A percentile compares a stretch with the other conserved stretches of the same genome.
Evolutionary conservation across 2,329 filamentous ascomycete genomes (phyloP).

Genomic region (Penicillium thymicola): DNA sequence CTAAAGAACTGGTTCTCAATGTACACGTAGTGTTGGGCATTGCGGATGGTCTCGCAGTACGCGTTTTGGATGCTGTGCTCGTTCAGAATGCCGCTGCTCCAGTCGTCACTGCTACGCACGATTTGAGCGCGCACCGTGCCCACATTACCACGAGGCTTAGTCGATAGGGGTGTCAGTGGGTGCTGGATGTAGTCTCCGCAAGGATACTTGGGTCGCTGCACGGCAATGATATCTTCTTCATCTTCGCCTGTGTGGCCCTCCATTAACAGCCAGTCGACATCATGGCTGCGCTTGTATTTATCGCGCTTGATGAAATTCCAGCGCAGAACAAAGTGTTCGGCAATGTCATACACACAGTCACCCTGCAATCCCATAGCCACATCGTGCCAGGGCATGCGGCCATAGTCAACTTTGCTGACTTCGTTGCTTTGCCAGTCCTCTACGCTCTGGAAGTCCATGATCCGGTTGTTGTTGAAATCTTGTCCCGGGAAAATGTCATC

Average conservation of each 20-base stretch:
- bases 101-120: constrained; percentile 86
- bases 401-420: constrained; percentile 83
- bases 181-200: constrained; percentile 85
- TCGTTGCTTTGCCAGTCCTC: constrained; percentile 92
- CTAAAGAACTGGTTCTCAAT: constrained; percentile 99
- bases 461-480: constrained; percentile 96
- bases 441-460: constrained; percentile 93
- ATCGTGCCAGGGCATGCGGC: constrained; percentile 98
- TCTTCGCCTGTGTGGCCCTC: constrained; percentile 72
- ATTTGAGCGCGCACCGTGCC: constrained; percentile 80
- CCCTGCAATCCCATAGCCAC: constrained; percentile 89
- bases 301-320: constrained; percentile 98
- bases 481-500: constrained; percentile 92
- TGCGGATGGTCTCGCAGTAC: constrained; percentile 78
- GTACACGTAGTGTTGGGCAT: constrained; percentile 89
- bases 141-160: constrained; percentile 60
- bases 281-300: constrained; percentile 87
- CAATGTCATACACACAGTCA: constrained; percentile 87
- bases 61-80: constrained; percentile 85
- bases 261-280: constrained; percentile 81
- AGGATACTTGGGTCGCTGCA: constrained; percentile 84
- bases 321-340: constrained; percentile 87
- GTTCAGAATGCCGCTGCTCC: constrained; percentile 84
- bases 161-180: constrained; percentile 66
- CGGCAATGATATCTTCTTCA: constrained; percentile 82